Conservation (phyloP, 2,329 filamentous ascomycete genomes). For the Aureobasidium vineae region DNA sequence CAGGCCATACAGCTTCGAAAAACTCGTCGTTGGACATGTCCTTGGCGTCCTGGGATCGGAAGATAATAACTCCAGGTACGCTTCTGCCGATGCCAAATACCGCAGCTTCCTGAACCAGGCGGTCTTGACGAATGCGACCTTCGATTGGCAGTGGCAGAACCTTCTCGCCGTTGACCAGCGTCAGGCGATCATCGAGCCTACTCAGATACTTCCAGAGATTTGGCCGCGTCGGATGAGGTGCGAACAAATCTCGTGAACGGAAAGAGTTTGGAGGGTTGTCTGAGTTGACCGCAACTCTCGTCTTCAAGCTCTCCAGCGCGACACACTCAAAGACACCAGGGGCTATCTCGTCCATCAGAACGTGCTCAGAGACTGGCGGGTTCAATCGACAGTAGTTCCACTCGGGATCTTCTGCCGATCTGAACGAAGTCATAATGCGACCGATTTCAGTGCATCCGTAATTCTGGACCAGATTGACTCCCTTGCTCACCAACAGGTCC, state of each 20-base stretch:
- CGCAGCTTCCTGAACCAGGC: constrained; percentile 55
- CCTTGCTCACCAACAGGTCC: constrained; percentile 36
- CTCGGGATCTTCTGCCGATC: constrained; percentile 53
- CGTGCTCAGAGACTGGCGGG: constrained; percentile 34
- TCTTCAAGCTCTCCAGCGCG: constrained; percentile 39
- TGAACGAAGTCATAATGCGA: constrained; percentile 57
- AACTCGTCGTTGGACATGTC: constrained; percentile 48
- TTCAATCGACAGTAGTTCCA: constrained; percentile 59
- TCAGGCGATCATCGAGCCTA: constrained; percentile 49
- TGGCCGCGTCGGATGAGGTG: constrained; percentile 44
- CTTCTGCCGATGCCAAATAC: constrained; percentile 57
- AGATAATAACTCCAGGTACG: constrained; percentile 55
- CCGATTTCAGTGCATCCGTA: constrained; percentile 39
- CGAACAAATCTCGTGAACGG: constrained; percentile 53
- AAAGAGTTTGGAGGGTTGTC: constrained; percentile 48
- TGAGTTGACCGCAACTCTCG: constrained; percentile 46
- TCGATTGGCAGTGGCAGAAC: constrained; percentile 53
- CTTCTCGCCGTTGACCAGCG: constrained; percentile 53
- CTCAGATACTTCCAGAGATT: constrained; percentile 51
- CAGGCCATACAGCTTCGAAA: constrained; percentile 51
- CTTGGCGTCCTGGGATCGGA: constrained; percentile 48
- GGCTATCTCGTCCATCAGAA: constrained; percentile 40
- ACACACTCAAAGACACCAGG: constrained; percentile 46
- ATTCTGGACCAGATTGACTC: constrained; percentile 39
- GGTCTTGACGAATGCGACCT: constrained; percentile 53